Base-by-base conservation (phyloP, 345 rosid species). In the Cardiospermum halicacabum region DNA sequence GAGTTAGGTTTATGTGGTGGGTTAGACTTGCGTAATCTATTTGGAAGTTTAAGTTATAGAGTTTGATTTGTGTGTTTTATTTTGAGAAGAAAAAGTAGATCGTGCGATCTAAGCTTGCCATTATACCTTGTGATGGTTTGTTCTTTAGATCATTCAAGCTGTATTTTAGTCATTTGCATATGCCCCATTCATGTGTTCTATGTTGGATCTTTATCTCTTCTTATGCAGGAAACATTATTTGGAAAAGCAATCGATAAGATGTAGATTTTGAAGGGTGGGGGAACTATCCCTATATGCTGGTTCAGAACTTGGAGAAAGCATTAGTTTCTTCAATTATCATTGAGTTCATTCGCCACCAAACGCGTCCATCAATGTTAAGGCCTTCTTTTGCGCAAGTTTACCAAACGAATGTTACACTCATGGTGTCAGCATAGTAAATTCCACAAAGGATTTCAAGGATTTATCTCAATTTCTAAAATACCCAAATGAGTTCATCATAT, bases 231-330 rank as follows among this genome's bases (percentile, higher is more conserved):
- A n/a, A n/a, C n/a, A n/a, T n/a, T n/a, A n/a, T n/a, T n/a, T n/a
- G 31, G 69, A 58, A 22, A 66, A 42, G 67, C 9, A 49, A 25
- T 18, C 22, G 27, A 16, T 64, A 68, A 37, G 84, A 83, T 26
- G 24, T 21, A 37, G 84, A 80, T 48, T 4, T 80, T 15, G 88
- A 83, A 62, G 76, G 80, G 11, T 58, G 9, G 12, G 53, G 21
- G 25, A 18, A 40, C 11, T 71, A 5, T 11, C 54, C 13, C 69
- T 5, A 30, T 1, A 11, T 83, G 11, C 43, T 77, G 43, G 45
- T 83, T 65, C 81, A 76, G 53, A 78, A 83, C 43, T 49, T 83
- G 50, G 85, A 80, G 47, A 83, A 74, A 50, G 66, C 72, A 11
- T 34, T 80, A 18, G 56, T 75, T n/a, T 61, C 88, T 19, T 74